Percentiles rank a stretch among this genome's conserved stretches.
phyloP scores from a whole-genome alignment of 2,329 filamentous ascomycete species.

The Sporothrix brasiliensis region DNA sequence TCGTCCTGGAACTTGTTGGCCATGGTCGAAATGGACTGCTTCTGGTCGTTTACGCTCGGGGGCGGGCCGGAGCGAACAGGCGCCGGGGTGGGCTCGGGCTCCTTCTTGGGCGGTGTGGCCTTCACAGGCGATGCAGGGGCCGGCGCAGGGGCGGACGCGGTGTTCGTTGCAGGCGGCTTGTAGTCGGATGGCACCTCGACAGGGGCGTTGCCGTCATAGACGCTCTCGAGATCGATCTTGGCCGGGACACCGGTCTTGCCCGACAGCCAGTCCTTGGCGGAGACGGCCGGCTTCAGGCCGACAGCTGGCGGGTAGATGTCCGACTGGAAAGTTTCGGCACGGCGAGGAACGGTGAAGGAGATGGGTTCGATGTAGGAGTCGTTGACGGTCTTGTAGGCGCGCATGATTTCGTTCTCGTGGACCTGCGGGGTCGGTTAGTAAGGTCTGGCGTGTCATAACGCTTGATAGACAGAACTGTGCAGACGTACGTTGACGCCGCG shows the following conservation, averaged over 20 bases:
- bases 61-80: slow-evolving; percentile 55
- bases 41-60: slow-evolving; percentile 79
- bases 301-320: slow-evolving; percentile 91
- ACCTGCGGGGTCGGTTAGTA: slow-evolving; percentile 52
- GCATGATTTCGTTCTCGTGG: slow-evolving; percentile 94
- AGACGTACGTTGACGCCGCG: slow-evolving; percentile 80
- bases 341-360: slow-evolving; percentile 92
- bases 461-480: neutral
- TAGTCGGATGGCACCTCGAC: slow-evolving; percentile 74
- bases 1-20: slow-evolving; percentile 84
- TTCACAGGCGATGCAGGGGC: slow-evolving; percentile 46
- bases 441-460: neutral
- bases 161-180: slow-evolving; percentile 55
- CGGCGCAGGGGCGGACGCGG: slow-evolving; percentile 50
- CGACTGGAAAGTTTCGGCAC: slow-evolving; percentile 92
- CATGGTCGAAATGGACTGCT: slow-evolving; percentile 80
- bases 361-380: slow-evolving; percentile 94
- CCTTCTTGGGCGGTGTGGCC: slow-evolving; percentile 51
- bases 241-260: slow-evolving; percentile 83
- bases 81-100: slow-evolving; percentile 46
- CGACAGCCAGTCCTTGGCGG: slow-evolving; percentile 78
- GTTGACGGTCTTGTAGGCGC: slow-evolving; percentile 96
- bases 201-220: slow-evolving; percentile 82
- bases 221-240: slow-evolving; percentile 90
- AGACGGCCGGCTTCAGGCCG: slow-evolving; percentile 79